Evolutionary conservation across 2,329 filamentous ascomycete species (phyloP).

Genomic region (Diaporthe sp.): DNA sequence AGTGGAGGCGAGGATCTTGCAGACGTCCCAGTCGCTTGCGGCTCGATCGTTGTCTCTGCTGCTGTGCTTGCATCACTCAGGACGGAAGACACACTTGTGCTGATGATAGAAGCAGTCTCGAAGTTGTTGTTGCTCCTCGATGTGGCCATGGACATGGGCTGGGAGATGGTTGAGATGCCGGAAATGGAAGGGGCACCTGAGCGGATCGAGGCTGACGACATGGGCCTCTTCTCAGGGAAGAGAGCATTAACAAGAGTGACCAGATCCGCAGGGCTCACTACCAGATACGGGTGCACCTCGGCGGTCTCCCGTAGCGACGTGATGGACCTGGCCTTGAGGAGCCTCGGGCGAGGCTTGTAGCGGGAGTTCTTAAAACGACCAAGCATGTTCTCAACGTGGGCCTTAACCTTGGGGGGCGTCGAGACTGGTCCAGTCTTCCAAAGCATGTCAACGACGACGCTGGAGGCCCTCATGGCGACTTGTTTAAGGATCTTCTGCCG

Average conservation of each 20-base stretch:
- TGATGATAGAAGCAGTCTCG: slow-evolving; percentile 79
- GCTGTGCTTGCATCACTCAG: slow-evolving; percentile 79
- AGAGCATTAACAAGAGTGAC: slow-evolving; percentile 85
- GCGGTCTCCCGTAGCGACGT: slow-evolving; percentile 81
- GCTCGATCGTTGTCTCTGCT: slow-evolving; percentile 73
- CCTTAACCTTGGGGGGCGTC: slow-evolving; percentile 73
- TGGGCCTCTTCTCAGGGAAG: slow-evolving; percentile 80
- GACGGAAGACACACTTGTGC: slow-evolving; percentile 79
- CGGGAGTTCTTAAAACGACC: slow-evolving; percentile 71
- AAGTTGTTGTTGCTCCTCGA: slow-evolving; percentile 64
- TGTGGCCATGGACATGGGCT: slow-evolving; percentile 73
- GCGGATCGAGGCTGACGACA: slow-evolving; percentile 74
- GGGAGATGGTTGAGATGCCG: slow-evolving; percentile 78
- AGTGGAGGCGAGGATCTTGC: slow-evolving; percentile 69
- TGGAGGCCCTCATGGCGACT: slow-evolving; percentile 84
- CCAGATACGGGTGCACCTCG: slow-evolving; percentile 84
- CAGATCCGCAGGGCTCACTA: slow-evolving; percentile 84
- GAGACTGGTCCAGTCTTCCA: slow-evolving; percentile 77
- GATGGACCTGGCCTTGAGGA: slow-evolving; percentile 79
- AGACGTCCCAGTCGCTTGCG: slow-evolving; percentile 62
- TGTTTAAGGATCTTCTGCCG: slow-evolving; percentile 85
- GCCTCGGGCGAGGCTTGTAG: slow-evolving; percentile 65
- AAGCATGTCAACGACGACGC: slow-evolving; percentile 82
- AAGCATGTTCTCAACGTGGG: slow-evolving; percentile 80
- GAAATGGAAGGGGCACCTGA: slow-evolving; percentile 78